Percentiles rank a stretch among this genome's conserved stretches.
phyloP scores from a whole-genome alignment of 345 rosid genomes.

The Bruguiera parviflora region DNA sequence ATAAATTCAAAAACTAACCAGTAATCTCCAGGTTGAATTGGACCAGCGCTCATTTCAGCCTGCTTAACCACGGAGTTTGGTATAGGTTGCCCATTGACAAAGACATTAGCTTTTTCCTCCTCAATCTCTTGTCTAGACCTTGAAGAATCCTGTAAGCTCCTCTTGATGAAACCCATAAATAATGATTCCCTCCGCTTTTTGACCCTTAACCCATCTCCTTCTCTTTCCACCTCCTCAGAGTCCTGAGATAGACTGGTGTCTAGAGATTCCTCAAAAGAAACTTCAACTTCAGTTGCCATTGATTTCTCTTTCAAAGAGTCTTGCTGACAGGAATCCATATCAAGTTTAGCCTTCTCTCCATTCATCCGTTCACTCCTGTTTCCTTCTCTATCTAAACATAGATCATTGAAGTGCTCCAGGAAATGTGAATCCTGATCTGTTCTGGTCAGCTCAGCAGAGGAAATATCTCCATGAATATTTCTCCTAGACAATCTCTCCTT shows the following conservation, averaged over 20 bases:
- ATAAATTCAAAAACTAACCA: constrained; percentile 19
- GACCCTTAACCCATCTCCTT: constrained; percentile 1
- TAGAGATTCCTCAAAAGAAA: constrained; percentile 13
- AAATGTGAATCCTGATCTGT: neutral
- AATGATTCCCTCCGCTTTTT: constrained; percentile 12
- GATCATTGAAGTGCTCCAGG: neutral
- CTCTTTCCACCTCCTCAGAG: constrained; percentile 10
- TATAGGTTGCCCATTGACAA: constrained; percentile 26
- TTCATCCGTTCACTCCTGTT: constrained; percentile 9
- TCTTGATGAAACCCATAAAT: constrained; percentile 16
- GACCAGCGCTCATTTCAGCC: constrained; percentile 29
- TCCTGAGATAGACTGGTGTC: constrained; percentile 11
- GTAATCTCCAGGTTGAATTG: constrained; percentile 31
- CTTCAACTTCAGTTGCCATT: constrained; percentile 23
- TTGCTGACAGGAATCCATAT: neutral
- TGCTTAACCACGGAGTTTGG: constrained; percentile 9
- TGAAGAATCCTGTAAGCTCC: constrained; percentile 16
- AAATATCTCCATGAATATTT: constrained; percentile 11
- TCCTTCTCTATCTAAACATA: constrained; percentile 8
- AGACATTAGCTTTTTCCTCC: constrained; percentile 13
- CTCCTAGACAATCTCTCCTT: constrained; percentile 22
- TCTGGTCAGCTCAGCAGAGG: constrained; percentile 16
- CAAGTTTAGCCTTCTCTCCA: neutral
- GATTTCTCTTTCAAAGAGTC: constrained; percentile 10
- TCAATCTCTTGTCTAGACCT: constrained; percentile 7